These are phyloP conservation scores for Trametes punicea DNA, from an alignment of 768 basidiomycete species.

Conservation along the genomic window DNA sequence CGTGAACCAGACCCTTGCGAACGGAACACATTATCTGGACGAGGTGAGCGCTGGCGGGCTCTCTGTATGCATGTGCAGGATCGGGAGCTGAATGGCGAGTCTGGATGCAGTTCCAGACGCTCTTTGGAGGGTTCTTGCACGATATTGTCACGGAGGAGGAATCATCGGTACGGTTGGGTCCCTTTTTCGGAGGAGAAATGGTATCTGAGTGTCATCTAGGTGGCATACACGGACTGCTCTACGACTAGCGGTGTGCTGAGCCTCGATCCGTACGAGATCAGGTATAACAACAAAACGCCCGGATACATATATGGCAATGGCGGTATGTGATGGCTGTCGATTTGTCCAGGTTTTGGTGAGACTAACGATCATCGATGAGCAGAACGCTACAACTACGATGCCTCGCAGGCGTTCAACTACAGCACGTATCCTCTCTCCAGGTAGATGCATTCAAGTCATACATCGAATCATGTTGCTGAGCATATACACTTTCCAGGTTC, in stretches of 20 bases:
- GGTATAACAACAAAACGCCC: slow-evolving; percentile 47
- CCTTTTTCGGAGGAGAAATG: neutral
- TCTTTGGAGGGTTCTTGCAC: slow-evolving; percentile 53
- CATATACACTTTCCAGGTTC: no score
- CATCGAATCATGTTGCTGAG: no score
- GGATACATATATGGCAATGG: slow-evolving; percentile 56
- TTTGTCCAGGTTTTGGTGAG: neutral
- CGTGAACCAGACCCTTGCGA: slow-evolving; percentile 35
- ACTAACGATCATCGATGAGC: no score
- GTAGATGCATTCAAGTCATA: no score
- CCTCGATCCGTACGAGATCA: slow-evolving; percentile 50
- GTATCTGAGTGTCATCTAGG: slow-evolving; percentile 27
- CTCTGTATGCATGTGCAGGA: neutral
- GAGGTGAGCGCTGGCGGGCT: slow-evolving; percentile 34
- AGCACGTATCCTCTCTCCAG: slow-evolving; percentile 49
- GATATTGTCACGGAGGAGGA: slow-evolving; percentile 48
- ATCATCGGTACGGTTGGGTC: slow-evolving; percentile 36
- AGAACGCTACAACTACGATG: slow-evolving; percentile 60
- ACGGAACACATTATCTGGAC: slow-evolving; percentile 47
- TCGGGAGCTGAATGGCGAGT: neutral
- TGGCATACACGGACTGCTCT: slow-evolving; percentile 58
- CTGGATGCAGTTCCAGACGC: slow-evolving; percentile 39
- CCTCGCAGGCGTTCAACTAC: slow-evolving; percentile 49
- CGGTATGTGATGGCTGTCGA: slow-evolving; percentile 30
- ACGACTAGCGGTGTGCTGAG: slow-evolving; percentile 56